Evolutionary conservation across 2,329 filamentous ascomycete species (phyloP).

Genomic region (Mycosphaerella sp.): DNA sequence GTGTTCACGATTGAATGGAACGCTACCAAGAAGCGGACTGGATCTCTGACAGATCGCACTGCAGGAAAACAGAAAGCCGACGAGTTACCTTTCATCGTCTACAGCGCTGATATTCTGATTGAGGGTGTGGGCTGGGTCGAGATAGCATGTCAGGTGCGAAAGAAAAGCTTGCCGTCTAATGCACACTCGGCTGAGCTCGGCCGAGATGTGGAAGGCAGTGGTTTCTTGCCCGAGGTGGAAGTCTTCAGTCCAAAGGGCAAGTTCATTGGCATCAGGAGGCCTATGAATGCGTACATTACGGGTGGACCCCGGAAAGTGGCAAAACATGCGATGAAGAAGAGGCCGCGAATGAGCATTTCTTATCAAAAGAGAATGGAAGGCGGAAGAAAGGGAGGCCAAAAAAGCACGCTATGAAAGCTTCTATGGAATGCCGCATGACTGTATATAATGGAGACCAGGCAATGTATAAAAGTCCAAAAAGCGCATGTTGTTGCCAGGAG

Average conservation of each 20-base stretch:
- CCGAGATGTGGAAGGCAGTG: conserved; percentile 14
- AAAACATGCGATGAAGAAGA: conserved; percentile 44
- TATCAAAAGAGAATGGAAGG: conserved; percentile 25
- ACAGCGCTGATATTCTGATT: conserved; percentile 77
- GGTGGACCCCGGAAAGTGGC: conserved; percentile 50
- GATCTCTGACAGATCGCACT: conserved; percentile 58
- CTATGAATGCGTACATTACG: conserved; percentile 66
- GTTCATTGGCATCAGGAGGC: conserved; percentile 60
- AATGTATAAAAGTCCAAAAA: no score
- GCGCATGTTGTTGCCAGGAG: conserved; percentile 29
- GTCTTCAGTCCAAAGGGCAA: conserved; percentile 81
- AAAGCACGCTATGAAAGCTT: not conserved
- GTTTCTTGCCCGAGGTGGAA: conserved; percentile 61
- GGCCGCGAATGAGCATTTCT: conserved; percentile 61
- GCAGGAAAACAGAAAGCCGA: conserved; percentile 60
- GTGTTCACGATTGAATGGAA: conserved; percentile 71
- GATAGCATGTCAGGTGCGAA: conserved; percentile 70
- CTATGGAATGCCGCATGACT: not conserved
- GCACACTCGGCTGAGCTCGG: conserved; percentile 20
- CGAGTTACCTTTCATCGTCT: conserved; percentile 69
- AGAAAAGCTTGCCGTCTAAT: conserved; percentile 20
- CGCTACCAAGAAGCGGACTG: conserved; percentile 72
- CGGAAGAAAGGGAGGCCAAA: conserved; percentile 40
- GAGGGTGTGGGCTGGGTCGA: conserved; percentile 95
- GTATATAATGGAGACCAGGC: not conserved